Base-by-base conservation (phyloP, 192 early-diverging fungal species). In the Rhizoclosmatium globosum region DNA sequence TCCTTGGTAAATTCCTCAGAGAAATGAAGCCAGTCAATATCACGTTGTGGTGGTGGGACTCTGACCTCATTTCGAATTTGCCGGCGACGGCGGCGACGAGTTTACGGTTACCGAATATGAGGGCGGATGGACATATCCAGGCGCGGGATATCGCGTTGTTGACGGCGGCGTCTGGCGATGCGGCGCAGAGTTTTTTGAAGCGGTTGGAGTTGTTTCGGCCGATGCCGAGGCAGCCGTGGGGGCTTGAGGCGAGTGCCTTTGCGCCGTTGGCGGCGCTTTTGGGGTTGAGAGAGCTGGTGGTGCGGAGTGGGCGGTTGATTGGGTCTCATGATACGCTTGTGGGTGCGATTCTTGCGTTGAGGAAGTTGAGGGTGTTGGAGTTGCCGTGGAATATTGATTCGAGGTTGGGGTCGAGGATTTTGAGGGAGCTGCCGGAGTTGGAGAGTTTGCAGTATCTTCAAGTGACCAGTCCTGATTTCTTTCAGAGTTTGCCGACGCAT, bases 41-140 rank as follows among this genome's bases (percentile, higher is more conserved):
- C 41, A 58, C 56, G 4, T 17, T 83, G n/a, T 83, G 82, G 82
- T 69, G 31, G 42, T 83, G 82, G 82, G 82, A 83, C 66, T 64
- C 58, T 4, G 78, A 83, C 2, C 58, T 83, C 21, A 73, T 83
- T 21, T 23, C 68, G 42, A 60, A 78, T 0, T 64, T 74, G 21
- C 61, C 71, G 19, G 39, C 13, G 39, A 61, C 62, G 6, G 50
- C 79, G 7, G 71, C 64, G 11, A 74, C 74, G 15, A 56, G 62
- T 48, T 74, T 83, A 15, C 41, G 79, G 38, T 47, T 83, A 4
- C 82, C 82, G 13, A 83, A 75, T 53, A 83, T 83, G 82, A 62
- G 74, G 17, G 65, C 70, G 53, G 74, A 69, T 57, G 68, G 78
- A 21, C 67, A 77, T 31, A 76, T 79, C 43, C 78, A 67, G 41